Percentiles rank a stretch among this genome's conserved stretches.
These are phyloP conservation scores for Syncephalis plumigaleata DNA, from an alignment of 371 early-diverging fungal genomes.

Conservation along the genomic window DNA sequence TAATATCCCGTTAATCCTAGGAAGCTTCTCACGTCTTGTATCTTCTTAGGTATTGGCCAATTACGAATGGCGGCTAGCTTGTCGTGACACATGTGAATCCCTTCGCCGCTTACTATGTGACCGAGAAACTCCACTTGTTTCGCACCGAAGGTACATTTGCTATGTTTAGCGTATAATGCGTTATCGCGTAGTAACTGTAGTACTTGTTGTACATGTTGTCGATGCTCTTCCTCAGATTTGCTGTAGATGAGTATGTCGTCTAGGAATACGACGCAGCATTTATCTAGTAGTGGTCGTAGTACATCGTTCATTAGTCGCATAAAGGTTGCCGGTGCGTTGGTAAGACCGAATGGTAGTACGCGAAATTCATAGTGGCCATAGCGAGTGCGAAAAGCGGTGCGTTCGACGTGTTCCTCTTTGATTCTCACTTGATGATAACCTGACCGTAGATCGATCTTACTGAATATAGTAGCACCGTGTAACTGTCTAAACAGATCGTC, in stretches of 20 bases:
- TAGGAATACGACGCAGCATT: conserved; percentile 11
- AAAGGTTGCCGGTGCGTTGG: conserved; percentile 20
- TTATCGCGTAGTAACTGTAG: not conserved
- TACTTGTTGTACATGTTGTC: conserved; percentile 1
- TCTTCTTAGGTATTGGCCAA: conserved; percentile 9
- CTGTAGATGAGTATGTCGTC: conserved; percentile 14
- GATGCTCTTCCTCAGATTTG: not conserved
- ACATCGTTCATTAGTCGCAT: conserved; percentile 16
- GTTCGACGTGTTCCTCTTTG: conserved; percentile 1
- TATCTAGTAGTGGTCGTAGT: conserved; percentile 8
- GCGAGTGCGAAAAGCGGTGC: conserved; percentile 10
- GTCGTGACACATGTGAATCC: conserved; percentile 2
- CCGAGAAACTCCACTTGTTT: not conserved
- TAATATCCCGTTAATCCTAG: conserved; percentile 16
- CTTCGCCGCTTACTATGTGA: not conserved
- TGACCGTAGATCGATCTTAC: conserved; percentile 15
- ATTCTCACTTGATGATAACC: conserved; percentile 23
- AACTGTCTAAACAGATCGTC: conserved; percentile 14
- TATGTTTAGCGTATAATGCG: not conserved
- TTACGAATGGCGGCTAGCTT: conserved; percentile 7
- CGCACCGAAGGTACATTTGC: conserved; percentile 1
- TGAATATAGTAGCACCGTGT: conserved; percentile 10
- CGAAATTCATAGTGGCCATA: conserved; percentile 20
- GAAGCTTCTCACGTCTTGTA: conserved; percentile 15
- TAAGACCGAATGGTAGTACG: conserved; percentile 20